Conservation (phyloP, 2,329 filamentous ascomycete species). For the Calonectria pseudoturangicola region DNA sequence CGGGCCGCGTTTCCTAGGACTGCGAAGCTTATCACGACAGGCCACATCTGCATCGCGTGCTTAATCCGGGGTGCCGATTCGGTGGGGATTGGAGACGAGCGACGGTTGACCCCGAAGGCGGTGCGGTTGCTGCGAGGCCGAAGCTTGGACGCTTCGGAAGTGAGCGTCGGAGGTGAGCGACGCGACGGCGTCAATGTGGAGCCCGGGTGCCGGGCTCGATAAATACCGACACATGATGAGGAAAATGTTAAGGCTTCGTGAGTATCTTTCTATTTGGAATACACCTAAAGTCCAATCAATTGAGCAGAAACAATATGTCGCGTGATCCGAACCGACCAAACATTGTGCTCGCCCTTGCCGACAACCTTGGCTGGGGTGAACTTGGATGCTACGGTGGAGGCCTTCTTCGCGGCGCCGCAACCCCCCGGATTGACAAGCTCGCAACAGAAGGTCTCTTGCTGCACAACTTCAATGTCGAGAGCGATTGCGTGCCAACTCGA, state of each 20-base stretch:
- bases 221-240: conserved; percentile 9
- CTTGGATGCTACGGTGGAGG: conserved; percentile 60
- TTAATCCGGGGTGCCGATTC: conserved; percentile 30
- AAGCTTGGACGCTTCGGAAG: conserved; percentile 36
- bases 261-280: background rate
- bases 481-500: conserved; percentile 60
- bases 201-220: conserved; percentile 9
- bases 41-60: conserved; percentile 26
- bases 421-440: conserved; percentile 58
- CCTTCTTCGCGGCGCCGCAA: conserved; percentile 57
- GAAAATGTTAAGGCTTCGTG: background rate
- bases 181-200: conserved; percentile 38
- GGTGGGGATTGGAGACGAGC: background rate
- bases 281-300: background rate
- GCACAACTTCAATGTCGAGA: conserved; percentile 63
- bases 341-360: conserved; percentile 59
- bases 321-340: conserved; percentile 52
- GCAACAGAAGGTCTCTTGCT: conserved; percentile 57
- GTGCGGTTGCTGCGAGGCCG: background rate
- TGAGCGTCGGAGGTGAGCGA: conserved; percentile 51
- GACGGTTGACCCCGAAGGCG: conserved; percentile 8
- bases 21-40: conserved; percentile 20
- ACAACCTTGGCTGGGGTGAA: conserved; percentile 62
- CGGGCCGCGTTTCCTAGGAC: background rate
- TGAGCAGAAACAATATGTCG: conserved; percentile 38